phyloP scores from a whole-genome alignment of 179 eudicot species.

The Camellia oleifera region DNA sequence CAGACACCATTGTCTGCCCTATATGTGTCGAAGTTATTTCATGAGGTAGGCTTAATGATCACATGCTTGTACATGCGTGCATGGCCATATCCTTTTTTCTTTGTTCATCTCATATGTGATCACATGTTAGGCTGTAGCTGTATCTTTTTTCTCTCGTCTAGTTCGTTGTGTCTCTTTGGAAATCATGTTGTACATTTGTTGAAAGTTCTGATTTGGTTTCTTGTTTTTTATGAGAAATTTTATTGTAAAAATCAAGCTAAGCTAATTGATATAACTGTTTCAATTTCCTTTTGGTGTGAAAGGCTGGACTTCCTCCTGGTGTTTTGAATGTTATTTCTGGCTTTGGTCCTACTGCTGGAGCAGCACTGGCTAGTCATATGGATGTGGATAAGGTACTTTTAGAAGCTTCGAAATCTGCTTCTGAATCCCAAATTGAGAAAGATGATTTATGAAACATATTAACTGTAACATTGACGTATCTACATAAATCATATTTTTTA shows the following conservation, averaged over 20 bases:
- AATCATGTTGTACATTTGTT: too few relatives aligned
- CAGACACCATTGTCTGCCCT: constrained; percentile 36
- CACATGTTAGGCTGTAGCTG: neutral
- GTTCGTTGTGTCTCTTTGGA: neutral
- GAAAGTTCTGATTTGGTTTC: neutral
- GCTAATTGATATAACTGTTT: neutral
- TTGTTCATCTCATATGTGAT: neutral
- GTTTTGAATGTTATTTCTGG: constrained; percentile 33
- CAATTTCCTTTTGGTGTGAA: neutral
- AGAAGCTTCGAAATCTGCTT: neutral
- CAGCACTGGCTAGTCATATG: constrained; percentile 32
- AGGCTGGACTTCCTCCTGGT: constrained; percentile 35
- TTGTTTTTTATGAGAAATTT: neutral
- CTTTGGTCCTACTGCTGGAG: constrained; percentile 28
- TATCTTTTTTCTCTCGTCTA: neutral
- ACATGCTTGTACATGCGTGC: neutral
- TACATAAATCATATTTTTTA: neutral
- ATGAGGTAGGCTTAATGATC: constrained; percentile 20
- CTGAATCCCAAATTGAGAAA: neutral
- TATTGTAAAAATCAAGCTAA: neutral
- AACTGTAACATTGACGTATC: neutral
- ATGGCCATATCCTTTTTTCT: neutral
- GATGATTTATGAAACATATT: neutral
- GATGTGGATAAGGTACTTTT: constrained; percentile 27
- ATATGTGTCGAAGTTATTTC: constrained; percentile 24